phyloP scores from a whole-genome alignment of 1,284 basidiomycete species.

The Fomes fomentarius region DNA sequence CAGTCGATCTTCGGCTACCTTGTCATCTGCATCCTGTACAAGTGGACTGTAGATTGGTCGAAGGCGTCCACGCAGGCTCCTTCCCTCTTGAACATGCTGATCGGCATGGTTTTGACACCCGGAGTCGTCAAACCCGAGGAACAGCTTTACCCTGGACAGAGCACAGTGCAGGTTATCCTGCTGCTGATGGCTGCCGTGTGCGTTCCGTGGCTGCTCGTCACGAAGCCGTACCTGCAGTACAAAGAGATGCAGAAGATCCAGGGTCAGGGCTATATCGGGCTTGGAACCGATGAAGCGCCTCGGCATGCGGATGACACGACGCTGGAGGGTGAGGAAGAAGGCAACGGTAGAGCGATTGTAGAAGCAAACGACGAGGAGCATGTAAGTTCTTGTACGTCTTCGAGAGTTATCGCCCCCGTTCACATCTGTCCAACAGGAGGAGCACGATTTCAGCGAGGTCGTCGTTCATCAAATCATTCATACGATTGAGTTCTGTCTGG shows the following conservation, averaged over 20 bases:
- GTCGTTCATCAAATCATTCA: slow-evolving; percentile 98
- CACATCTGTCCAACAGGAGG: slow-evolving; percentile 48
- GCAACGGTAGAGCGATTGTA: slow-evolving; percentile 73
- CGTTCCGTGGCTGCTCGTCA: slow-evolving; percentile 93
- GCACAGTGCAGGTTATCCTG: slow-evolving; percentile 82
- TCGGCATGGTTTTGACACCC: slow-evolving; percentile 91
- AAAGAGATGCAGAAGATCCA: slow-evolving; percentile 89
- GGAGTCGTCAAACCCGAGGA: slow-evolving; percentile 73
- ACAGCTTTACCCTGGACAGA: slow-evolving; percentile 89
- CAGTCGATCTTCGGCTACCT: slow-evolving; percentile 98
- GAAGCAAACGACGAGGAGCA: slow-evolving; percentile 71
- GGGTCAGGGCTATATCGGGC: slow-evolving; percentile 82
- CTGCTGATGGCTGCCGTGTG: slow-evolving; percentile 85
- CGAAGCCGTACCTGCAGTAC: slow-evolving; percentile 94
- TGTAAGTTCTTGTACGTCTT: slow-evolving; percentile 45
- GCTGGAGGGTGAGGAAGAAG: slow-evolving; percentile 85
- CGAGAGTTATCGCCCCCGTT: neutral
- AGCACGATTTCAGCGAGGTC: slow-evolving; percentile 92
- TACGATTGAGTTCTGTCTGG: slow-evolving; percentile 98
- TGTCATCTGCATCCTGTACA: slow-evolving; percentile 94
- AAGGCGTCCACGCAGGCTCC: slow-evolving; percentile 76
- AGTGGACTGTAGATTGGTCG: slow-evolving; percentile 95
- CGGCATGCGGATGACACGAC: slow-evolving; percentile 58
- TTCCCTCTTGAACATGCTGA: slow-evolving; percentile 94
- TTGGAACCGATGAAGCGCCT: slow-evolving; percentile 52